phyloP scores from a whole-genome alignment of 129 eudicot species.

The Centrapalus pauciflorus region DNA sequence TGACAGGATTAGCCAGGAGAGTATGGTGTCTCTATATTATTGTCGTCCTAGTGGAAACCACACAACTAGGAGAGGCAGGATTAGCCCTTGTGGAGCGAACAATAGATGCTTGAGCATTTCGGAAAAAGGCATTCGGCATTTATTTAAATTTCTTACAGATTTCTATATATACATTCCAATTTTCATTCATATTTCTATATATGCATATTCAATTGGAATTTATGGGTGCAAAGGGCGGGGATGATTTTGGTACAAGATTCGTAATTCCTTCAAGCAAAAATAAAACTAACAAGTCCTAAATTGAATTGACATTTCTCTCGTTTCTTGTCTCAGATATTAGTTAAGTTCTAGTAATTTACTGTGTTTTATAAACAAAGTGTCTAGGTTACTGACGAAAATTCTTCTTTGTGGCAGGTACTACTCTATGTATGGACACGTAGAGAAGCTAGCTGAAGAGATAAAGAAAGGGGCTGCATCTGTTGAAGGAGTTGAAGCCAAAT shows the following conservation, averaged over 20 bases:
- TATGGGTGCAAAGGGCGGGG: not conserved
- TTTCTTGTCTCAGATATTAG: not conserved
- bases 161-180: too few species aligned
- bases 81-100: too few species aligned
- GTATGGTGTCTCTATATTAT: too few species aligned
- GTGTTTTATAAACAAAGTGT: not conserved
- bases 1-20: too few species aligned
- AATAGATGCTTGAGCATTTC: too few species aligned
- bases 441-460: constrained; percentile 77
- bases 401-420: constrained; percentile 54
- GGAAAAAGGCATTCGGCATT: too few species aligned
- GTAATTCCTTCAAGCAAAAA: not conserved
- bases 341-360: not conserved
- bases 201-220: too few species aligned
- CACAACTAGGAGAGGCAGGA: too few species aligned
- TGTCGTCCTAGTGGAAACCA: too few species aligned
- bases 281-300: not conserved
- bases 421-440: constrained; percentile 86
- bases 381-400: constrained; percentile 9
- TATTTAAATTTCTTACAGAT: too few species aligned
- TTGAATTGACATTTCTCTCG: not conserved
- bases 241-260: not conserved
- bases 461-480: constrained; percentile 85
- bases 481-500: constrained; percentile 84
- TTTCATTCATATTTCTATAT: too few species aligned